Base-by-base conservation (phyloP, 306 rosid species). In the Purshia tridentata region DNA sequence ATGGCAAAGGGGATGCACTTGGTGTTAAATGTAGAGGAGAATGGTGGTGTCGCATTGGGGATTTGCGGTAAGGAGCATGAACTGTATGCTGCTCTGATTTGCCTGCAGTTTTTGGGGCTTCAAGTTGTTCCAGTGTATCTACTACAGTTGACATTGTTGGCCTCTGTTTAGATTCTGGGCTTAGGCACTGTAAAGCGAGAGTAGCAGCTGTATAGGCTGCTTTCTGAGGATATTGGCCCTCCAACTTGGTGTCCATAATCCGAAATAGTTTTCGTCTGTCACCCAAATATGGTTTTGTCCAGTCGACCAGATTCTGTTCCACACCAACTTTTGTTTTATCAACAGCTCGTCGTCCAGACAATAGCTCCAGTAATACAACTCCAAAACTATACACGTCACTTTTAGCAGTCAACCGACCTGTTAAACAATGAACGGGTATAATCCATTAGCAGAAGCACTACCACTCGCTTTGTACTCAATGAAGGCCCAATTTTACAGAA, bases 321-420 rank as follows among this genome's bases (percentile, higher is more conserved):
- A 80, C 42, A 4, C 85, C 97, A 0, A 81, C 73, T 68, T 82
- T 88, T 4, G 87, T 51, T 77, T 85, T 88, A 49, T 92, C 98
- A 2, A 88, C 92, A 0, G 97, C 97, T 3, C 92, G 90, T 62
- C 90, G 78, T 62, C 99, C 99, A 0, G 96, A 85, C 61, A 94
- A 48, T 22, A 94, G 87, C 72, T 94, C 99, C 20, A 91, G 83
- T 69, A 94, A 58, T 73, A 94, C 99, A 22, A 94, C 99, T 22
- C 97, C 99, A 68, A 91, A 94, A 60, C 99, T 91, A 70, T 94
- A 94, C 7, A 94, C 97, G 10, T 94, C 99, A 52, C 99, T 91
- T 41, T 94, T 94, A 3, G 97, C 88, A 0, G 97, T 94, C 42
- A 94, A 72, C 47, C 96, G 90, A 80, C 98, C 98, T 94, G 82